Evolutionary conservation across 2,329 filamentous ascomycete species (phyloP).

Genomic region (Phyllosticta citriasiana): DNA sequence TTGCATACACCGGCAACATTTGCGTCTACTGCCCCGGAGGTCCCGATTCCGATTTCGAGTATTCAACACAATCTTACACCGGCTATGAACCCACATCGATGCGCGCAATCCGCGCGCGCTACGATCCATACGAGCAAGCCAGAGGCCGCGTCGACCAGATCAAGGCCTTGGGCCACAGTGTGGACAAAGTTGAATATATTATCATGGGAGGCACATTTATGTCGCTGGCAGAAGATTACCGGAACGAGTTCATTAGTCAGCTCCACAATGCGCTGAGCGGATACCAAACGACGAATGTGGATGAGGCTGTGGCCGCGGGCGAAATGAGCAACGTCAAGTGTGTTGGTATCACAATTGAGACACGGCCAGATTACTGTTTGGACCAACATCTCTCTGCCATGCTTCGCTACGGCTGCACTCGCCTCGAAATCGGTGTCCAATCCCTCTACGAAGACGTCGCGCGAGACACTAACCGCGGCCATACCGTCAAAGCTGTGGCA

Average conservation of each 20-base stretch:
- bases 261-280: constrained; percentile 94
- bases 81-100: constrained; percentile 98
- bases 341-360: constrained; percentile 97
- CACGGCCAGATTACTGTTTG: constrained; percentile 89
- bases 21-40: constrained; percentile 98
- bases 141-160: constrained; percentile 93
- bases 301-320: constrained; percentile 87
- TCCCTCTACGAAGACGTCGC: constrained; percentile 96
- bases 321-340: constrained; percentile 98
- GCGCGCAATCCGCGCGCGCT: constrained; percentile 91
- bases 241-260: constrained; percentile 89
- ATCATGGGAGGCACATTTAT: constrained; percentile 99
- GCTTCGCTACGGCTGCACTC: constrained; percentile 94
- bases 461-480: constrained; percentile 92
- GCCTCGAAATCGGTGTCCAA: constrained; percentile 90
- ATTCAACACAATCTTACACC: constrained; percentile 97
- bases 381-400: constrained; percentile 93
- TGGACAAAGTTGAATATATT: constrained; percentile 99
- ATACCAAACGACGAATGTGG: constrained; percentile 87
- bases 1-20: constrained; percentile 96
- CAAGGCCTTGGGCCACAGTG: constrained; percentile 87
- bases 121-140: constrained; percentile 96
- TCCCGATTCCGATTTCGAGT: constrained; percentile 97
- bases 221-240: constrained; percentile 81
- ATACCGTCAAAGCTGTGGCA: constrained; percentile 89